Conservation (phyloP, 257 asterid genomes). For the Euphrasia confusa region DNA sequence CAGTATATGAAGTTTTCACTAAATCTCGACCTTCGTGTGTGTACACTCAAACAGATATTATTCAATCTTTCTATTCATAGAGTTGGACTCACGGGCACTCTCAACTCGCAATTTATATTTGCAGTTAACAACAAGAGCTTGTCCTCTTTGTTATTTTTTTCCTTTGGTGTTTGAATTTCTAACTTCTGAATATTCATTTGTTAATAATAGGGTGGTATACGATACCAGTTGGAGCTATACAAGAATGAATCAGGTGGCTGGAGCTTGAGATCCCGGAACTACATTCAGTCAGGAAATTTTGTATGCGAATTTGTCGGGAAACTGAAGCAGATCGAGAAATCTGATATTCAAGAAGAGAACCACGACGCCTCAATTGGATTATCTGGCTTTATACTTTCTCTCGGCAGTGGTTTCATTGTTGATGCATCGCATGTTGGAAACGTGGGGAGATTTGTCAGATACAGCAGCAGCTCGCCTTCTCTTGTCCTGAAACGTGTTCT, state of each 20-base stretch:
- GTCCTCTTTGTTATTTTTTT: too few relatives aligned
- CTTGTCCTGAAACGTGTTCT: conserved; percentile 35
- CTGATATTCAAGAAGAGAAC: conserved; percentile 17
- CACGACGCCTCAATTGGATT: not conserved
- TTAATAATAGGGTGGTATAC: conserved; percentile 25
- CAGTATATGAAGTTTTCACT: not conserved
- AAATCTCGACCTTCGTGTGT: too few relatives aligned
- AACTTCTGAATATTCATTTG: not conserved
- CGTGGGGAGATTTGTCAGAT: conserved; percentile 50
- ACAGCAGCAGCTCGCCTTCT: conserved; percentile 38
- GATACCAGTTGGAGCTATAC: conserved; percentile 38
- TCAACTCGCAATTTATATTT: too few relatives aligned
- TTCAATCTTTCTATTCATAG: too few relatives aligned
- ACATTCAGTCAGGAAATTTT: conserved; percentile 38
- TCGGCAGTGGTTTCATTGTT: conserved; percentile 16
- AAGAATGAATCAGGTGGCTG: conserved; percentile 41
- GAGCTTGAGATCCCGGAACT: conserved; percentile 45
- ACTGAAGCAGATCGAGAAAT: conserved; percentile 28
- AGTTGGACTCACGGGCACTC: too few relatives aligned
- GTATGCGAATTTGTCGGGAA: conserved; percentile 55
- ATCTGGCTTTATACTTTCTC: not conserved
- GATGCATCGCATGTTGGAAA: conserved; percentile 47
- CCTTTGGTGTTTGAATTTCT: too few relatives aligned
- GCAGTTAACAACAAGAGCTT: too few relatives aligned
- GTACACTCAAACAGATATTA: too few relatives aligned